phyloP scores from a whole-genome alignment of 371 early-diverging fungal species.

The Entomophthora muscae region DNA sequence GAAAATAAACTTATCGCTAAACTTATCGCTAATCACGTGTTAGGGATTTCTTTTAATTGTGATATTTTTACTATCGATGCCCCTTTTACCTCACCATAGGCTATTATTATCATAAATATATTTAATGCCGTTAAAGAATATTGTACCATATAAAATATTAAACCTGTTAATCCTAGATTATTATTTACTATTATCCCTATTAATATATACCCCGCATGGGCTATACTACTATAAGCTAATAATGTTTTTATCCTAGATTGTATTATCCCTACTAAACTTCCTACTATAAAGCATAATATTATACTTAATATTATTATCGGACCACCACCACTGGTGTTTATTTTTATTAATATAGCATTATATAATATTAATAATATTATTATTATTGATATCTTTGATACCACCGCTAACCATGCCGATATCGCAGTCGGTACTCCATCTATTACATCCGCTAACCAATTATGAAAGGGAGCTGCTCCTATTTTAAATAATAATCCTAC shows the following conservation, averaged over 20 bases:
- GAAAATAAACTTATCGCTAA: conserved; percentile 15
- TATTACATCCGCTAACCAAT: conserved; percentile 10
- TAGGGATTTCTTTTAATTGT: conserved; percentile 13
- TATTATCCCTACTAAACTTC: conserved; percentile 11
- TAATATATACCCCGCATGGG: conserved; percentile 13
- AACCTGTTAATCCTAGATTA: conserved; percentile 16
- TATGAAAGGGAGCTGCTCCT: conserved; percentile 8
- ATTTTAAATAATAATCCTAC: conserved; percentile 9
- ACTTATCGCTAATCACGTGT: conserved; percentile 12
- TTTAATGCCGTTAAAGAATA: conserved; percentile 20
- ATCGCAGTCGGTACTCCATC: conserved; percentile 13
- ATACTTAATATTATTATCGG: conserved; percentile 17
- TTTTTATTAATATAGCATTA: conserved; percentile 7
- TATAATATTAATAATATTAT: conserved; percentile 10
- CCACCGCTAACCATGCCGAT: conserved; percentile 11
- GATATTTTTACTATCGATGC: conserved; percentile 14
- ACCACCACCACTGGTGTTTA: conserved; percentile 12
- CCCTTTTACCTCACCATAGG: conserved; percentile 15
- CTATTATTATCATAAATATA: conserved; percentile 21
- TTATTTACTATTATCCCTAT: conserved; percentile 11
- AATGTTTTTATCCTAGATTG: conserved; percentile 24
- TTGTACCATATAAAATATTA: conserved; percentile 20
- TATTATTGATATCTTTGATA: conserved; percentile 13
- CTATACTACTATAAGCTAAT: conserved; percentile 24
- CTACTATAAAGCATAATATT: conserved; percentile 15